A percentile compares a stretch with the other conserved stretches of the same genome.
phyloP scores from a whole-genome alignment of 371 early-diverging fungal species.

The Cokeromyces recurvatus region DNA sequence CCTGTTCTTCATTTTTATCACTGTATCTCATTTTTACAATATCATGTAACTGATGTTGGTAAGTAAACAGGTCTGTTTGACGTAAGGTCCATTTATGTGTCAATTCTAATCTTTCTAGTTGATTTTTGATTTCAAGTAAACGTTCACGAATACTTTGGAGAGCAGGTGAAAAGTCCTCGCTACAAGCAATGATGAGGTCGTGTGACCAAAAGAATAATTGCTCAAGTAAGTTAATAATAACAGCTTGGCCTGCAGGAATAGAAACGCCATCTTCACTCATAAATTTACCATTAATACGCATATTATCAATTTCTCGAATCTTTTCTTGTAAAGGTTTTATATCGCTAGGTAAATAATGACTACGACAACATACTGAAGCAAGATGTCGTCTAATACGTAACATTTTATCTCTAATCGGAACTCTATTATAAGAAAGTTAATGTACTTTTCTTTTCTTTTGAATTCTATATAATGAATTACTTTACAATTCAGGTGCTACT shows the following conservation, averaged over 20 bases:
- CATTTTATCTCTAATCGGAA: slow-evolving; percentile 64
- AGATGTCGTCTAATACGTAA: slow-evolving; percentile 63
- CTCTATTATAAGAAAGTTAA: slow-evolving; percentile 9
- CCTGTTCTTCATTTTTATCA: slow-evolving; percentile 17
- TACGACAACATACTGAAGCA: slow-evolving; percentile 41
- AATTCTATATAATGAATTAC: too few species aligned
- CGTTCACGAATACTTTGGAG: slow-evolving; percentile 68
- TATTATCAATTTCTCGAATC: slow-evolving; percentile 62
- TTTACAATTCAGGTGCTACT: slow-evolving; percentile 42
- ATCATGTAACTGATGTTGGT: slow-evolving; percentile 74
- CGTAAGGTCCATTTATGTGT: slow-evolving; percentile 82
- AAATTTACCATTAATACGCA: slow-evolving; percentile 71
- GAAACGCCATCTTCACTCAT: slow-evolving; percentile 45
- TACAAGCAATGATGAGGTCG: slow-evolving; percentile 63
- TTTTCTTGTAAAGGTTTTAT: slow-evolving; percentile 57
- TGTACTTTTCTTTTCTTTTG: too few species aligned
- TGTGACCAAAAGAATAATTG: slow-evolving; percentile 72
- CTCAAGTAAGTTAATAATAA: slow-evolving; percentile 72
- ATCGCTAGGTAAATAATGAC: slow-evolving; percentile 31
- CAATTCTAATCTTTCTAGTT: slow-evolving; percentile 66
- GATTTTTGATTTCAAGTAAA: slow-evolving; percentile 65
- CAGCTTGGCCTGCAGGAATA: slow-evolving; percentile 77
- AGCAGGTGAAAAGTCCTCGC: slow-evolving; percentile 49
- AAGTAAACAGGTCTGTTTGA: slow-evolving; percentile 80
- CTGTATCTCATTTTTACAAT: slow-evolving; percentile 59